These are phyloP conservation scores for Linanthus parryae DNA, from an alignment of 148 eudicot genomes.

Conservation along the genomic window DNA sequence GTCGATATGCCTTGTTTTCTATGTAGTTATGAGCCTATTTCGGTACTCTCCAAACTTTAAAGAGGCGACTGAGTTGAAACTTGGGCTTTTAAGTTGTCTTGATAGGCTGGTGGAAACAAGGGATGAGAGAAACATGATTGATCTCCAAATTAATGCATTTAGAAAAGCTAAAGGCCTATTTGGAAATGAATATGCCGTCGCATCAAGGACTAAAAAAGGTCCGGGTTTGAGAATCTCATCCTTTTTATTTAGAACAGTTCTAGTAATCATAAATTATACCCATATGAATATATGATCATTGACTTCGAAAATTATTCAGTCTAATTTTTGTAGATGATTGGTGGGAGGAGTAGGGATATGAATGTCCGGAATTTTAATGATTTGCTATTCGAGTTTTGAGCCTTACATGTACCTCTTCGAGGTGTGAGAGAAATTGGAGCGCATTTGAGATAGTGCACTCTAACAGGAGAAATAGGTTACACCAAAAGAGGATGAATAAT, in stretches of 20 bases:
- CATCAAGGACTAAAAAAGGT: too few species aligned
- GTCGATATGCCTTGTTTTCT: too few species aligned
- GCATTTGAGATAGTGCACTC: neutral
- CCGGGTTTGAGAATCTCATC: too few species aligned
- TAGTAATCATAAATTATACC: too few species aligned
- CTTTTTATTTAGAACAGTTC: too few species aligned
- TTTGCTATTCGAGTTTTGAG: constrained; percentile 11
- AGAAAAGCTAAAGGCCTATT: neutral
- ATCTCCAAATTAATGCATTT: constrained; percentile 8
- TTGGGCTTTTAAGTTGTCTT: constrained; percentile 9
- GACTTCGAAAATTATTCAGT: neutral
- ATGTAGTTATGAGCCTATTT: constrained; percentile 8
- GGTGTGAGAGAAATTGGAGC: constrained; percentile 7
- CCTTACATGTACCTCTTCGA: neutral
- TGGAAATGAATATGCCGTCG: too few species aligned
- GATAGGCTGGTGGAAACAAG: too few species aligned
- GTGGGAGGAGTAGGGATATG: neutral
- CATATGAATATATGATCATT: too few species aligned
- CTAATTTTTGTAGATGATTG: constrained; percentile 9
- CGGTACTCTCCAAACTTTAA: neutral
- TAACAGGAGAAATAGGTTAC: too few species aligned
- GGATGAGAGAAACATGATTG: constrained; percentile 4
- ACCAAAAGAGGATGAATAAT: too few species aligned
- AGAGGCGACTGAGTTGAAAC: neutral
- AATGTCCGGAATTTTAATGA: neutral